A percentile compares a stretch with the other conserved stretches of the same genome.
Conservation (phyloP, 306 rosid species). For the Elaeagnus macrophylla region DNA sequence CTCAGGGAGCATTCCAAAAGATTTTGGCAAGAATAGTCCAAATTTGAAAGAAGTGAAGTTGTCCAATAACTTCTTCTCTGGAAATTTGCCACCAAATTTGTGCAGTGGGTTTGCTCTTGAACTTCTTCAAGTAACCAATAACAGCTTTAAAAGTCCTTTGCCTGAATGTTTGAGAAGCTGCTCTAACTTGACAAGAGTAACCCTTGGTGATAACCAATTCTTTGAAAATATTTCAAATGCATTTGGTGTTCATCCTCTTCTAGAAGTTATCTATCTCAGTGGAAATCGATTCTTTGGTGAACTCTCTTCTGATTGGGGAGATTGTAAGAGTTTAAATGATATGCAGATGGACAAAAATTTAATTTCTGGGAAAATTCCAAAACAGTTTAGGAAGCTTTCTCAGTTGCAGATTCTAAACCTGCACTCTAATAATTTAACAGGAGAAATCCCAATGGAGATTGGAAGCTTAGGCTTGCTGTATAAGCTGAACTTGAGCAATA, state of each 20-base stretch:
- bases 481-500: slow-evolving; percentile 37
- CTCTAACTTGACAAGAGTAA: slow-evolving; percentile 28
- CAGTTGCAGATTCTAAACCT: slow-evolving; percentile 24
- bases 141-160: slow-evolving; percentile 46
- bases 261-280: slow-evolving; percentile 15
- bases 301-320: slow-evolving; percentile 46
- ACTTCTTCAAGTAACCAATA: slow-evolving; percentile 22
- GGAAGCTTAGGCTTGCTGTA: slow-evolving; percentile 33
- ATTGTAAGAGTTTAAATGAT: slow-evolving; percentile 31
- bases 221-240: slow-evolving; percentile 48
- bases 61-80: slow-evolving; percentile 54
- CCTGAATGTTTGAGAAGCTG: slow-evolving; percentile 57
- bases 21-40: slow-evolving; percentile 50
- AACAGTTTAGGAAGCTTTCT: slow-evolving; percentile 33
- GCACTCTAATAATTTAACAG: slow-evolving; percentile 33
- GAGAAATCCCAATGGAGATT: slow-evolving; percentile 39
- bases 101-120: slow-evolving; percentile 29
- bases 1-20: slow-evolving; percentile 37
- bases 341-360: slow-evolving; percentile 37
- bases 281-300: slow-evolving; percentile 42
- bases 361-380: slow-evolving; percentile 52
- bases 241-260: slow-evolving; percentile 17
- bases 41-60: slow-evolving; percentile 23
- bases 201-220: slow-evolving; percentile 47
- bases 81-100: slow-evolving; percentile 51